Conservation (phyloP, 495 filamentous ascomycete genomes). For the Acidiella bohemica region DNA sequence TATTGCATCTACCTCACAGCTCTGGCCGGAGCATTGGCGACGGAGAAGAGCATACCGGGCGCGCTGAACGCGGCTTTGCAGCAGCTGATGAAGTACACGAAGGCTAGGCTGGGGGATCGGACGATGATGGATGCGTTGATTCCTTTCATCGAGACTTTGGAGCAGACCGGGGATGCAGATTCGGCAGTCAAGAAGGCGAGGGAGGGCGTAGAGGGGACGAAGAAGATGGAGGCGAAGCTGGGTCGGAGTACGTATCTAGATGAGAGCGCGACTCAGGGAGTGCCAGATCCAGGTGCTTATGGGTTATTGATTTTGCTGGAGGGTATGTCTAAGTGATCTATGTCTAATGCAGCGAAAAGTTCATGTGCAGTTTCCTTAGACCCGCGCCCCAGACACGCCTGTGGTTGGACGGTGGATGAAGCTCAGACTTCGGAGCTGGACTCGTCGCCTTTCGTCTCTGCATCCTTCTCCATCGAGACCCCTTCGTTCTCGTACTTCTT, state of each 20-base stretch:
- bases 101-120: conserved; percentile 18
- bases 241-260: conserved; percentile 19
- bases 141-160: conserved; percentile 19
- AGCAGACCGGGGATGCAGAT: conserved; percentile 6
- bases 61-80: conserved; percentile 15
- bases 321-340: conserved; percentile 16
- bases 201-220: conserved; percentile 20
- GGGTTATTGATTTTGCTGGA: conserved; percentile 19
- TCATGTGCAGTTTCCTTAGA: background rate
- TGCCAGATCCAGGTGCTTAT: conserved; percentile 22
- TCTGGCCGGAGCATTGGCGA: conserved; percentile 11
- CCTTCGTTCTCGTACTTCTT: background rate
- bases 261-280: conserved; percentile 18
- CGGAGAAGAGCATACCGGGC: conserved; percentile 2
- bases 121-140: conserved; percentile 24
- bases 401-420: too few relatives aligned
- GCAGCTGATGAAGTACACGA: conserved; percentile 18
- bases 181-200: conserved; percentile 9
- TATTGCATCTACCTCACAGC: conserved; percentile 21
- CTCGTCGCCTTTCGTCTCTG: background rate
- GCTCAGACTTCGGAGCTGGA: too few relatives aligned
- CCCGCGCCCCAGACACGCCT: too few relatives aligned
- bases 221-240: conserved; percentile 20
- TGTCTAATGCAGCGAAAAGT: too few relatives aligned
- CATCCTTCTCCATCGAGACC: background rate